These are phyloP conservation scores for Suhomyces faveliae DNA, from an alignment of 805 yeast genomes.

Conservation along the genomic window DNA sequence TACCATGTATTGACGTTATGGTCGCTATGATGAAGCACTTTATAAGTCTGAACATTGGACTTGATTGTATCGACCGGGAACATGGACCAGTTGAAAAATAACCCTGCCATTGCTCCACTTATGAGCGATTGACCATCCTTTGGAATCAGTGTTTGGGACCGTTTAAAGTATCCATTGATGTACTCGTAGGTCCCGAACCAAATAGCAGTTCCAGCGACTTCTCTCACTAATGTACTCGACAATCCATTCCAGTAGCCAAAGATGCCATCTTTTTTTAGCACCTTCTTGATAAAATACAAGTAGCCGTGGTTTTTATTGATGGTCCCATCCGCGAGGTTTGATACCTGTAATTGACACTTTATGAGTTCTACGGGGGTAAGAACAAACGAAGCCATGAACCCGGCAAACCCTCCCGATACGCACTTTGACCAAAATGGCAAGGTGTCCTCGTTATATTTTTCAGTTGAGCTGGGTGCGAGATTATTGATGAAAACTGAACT, in stretches of 20 bases:
- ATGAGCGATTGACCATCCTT: conserved; percentile 53
- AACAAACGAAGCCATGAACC: conserved; percentile 76
- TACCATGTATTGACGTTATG: not conserved
- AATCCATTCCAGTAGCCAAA: conserved; percentile 87
- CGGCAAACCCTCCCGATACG: conserved; percentile 77
- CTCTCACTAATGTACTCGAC: conserved; percentile 75
- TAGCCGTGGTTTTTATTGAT: conserved; percentile 30
- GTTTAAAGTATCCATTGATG: conserved; percentile 38
- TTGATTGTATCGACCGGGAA: conserved; percentile 93
- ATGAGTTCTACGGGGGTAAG: conserved; percentile 90
- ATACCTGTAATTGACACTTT: conserved; percentile 84
- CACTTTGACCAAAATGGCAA: conserved; percentile 47
- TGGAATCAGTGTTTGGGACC: conserved; percentile 14
- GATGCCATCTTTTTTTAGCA: conserved; percentile 54
- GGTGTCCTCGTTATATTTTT: conserved; percentile 19
- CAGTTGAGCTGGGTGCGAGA: not conserved
- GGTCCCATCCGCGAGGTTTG: conserved; percentile 23
- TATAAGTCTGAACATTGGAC: conserved; percentile 74
- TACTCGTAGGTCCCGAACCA: conserved; percentile 92
- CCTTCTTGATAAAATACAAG: conserved; percentile 31
- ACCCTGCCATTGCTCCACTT: conserved; percentile 87
- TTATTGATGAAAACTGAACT: conserved; percentile 26
- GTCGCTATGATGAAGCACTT: conserved; percentile 17
- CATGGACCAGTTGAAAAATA: conserved; percentile 72
- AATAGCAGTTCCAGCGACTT: conserved; percentile 84